Percentiles rank a stretch among this genome's conserved stretches.
Evolutionary conservation across 2,329 filamentous ascomycete genomes (phyloP).

Genomic region (Diplocarpon mali): DNA sequence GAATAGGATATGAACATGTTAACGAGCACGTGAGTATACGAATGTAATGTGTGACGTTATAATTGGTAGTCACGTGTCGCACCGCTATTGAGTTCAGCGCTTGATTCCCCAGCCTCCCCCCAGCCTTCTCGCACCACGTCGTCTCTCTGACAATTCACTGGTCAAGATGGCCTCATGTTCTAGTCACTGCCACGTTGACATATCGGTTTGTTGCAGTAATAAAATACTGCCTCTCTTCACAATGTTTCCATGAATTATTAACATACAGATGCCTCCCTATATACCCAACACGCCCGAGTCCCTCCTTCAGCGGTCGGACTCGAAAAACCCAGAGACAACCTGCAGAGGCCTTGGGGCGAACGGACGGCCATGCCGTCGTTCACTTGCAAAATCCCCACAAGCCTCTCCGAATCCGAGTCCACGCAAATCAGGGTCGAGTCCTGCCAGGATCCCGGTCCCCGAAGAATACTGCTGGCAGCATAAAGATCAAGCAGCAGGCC

Average conservation of each 20-base stretch:
- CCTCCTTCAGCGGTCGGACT: slow-evolving; percentile 67
- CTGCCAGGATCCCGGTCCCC: slow-evolving; percentile 18
- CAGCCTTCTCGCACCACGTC: slow-evolving; percentile 1
- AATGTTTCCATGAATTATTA: slow-evolving; percentile 8
- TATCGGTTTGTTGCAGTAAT: slow-evolving; percentile 7
- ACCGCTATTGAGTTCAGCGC: slow-evolving; percentile 1
- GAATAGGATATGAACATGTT: too few species aligned
- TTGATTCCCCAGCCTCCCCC: background rate
- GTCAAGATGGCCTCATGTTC: slow-evolving; percentile 8
- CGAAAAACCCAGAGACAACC: slow-evolving; percentile 70
- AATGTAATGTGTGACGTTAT: too few species aligned
- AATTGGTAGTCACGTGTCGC: background rate
- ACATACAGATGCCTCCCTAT: slow-evolving; percentile 40
- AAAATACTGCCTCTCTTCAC: slow-evolving; percentile 11
- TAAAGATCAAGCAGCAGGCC: slow-evolving; percentile 58
- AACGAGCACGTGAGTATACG: too few species aligned
- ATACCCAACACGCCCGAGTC: slow-evolving; percentile 71
- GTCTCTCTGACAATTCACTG: slow-evolving; percentile 9
- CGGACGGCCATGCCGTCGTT: slow-evolving; percentile 74
- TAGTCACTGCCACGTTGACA: slow-evolving; percentile 4
- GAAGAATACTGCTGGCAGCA: slow-evolving; percentile 81
- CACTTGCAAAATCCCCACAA: slow-evolving; percentile 39
- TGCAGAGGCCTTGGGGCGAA: slow-evolving; percentile 77
- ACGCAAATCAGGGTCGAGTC: slow-evolving; percentile 18
- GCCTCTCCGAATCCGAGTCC: slow-evolving; percentile 23